These are phyloP conservation scores for Globisporangium heterothallicum DNA, from an alignment of 352 stramenopile species.

Conservation along the genomic window DNA sequence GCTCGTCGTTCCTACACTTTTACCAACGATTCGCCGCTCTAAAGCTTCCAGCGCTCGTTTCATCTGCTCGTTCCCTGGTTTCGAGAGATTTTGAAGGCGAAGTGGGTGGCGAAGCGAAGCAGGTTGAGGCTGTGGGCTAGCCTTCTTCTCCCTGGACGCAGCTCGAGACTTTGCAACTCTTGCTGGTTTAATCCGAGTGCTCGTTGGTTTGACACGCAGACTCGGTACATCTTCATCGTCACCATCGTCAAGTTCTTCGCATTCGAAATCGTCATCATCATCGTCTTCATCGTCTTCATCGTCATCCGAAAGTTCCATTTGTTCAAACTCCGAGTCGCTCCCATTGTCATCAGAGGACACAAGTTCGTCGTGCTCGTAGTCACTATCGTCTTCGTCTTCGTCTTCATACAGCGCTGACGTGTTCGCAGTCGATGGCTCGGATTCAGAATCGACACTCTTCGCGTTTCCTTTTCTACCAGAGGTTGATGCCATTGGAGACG, in stretches of 20 bases:
- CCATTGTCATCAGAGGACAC: constrained; percentile 57
- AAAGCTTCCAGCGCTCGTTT: constrained; percentile 54
- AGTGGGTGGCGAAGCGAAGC: constrained; percentile 31
- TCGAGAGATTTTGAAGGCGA: constrained; percentile 44
- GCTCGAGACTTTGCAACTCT: not conserved
- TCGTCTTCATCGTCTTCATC: constrained; percentile 37
- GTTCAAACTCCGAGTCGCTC: constrained; percentile 71
- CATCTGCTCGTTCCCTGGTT: constrained; percentile 39
- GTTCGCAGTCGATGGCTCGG: constrained; percentile 6
- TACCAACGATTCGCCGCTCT: constrained; percentile 62
- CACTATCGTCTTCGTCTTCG: constrained; percentile 67
- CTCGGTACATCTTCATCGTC: constrained; percentile 1
- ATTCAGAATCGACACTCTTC: not conserved
- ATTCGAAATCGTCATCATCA: constrained; percentile 18
- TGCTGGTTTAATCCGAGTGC: not conserved
- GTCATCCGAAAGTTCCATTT: constrained; percentile 66
- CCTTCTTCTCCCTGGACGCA: not conserved
- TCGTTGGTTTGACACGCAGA: not conserved
- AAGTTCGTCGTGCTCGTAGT: constrained; percentile 82
- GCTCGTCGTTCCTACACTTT: constrained; percentile 8
- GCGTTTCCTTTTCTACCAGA: not conserved
- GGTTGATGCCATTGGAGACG: not conserved
- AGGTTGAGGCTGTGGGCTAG: not conserved
- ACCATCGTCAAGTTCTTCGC: constrained; percentile 13
- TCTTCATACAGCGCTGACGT: constrained; percentile 17